Base-by-base conservation (phyloP, 2,329 filamentous ascomycete species). In the Aspergillus quadrilineatus region DNA sequence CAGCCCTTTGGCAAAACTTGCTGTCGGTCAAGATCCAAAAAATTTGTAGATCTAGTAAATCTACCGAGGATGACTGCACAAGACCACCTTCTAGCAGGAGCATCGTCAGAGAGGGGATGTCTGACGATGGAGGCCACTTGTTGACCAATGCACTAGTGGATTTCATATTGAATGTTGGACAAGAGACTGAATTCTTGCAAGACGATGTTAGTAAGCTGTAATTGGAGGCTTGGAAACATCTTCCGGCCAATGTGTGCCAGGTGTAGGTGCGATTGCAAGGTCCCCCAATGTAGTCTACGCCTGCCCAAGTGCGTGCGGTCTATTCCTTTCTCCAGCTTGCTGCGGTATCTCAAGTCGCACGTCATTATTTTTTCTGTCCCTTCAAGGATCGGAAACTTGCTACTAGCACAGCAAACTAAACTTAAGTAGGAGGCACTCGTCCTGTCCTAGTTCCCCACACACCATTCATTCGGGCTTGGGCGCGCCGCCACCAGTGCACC, bases 361-460 rank as follows among this genome's bases (percentile, higher is more conserved):
- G 69, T 71, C 68, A 69, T 69, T 63, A 61, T 63, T 61, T 22
- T 65, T 64, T 63, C 63, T 67, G 63, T 60, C 56, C 58, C 57
- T 44, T 44, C 32, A 47, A n/a, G 44, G 30, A 47, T 54, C 50
- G 53, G 62, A 58, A 56, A 58, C 43, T 60, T 51, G 57, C 61
- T 55, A 53, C 46, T 48, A 57, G 50, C 56, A 29, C 47, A 54
- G 50, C 56, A 41, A 52, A 60, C 59, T 60, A 61, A 43, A 44
- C 41, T 48, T 26, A 34, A 17, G 51, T 50, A 48, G 45, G 39
- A 49, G 53, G 51, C 36, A 12, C 47, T 55, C 53, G 39, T 50
- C 17, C 39, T 45, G 41, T 43, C 36, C 39, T n/a, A 53, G 50
- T 70, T 70, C 69, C 68, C 69, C 68, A 70, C 68, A 58, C 57